A percentile compares a stretch with the other conserved stretches of the same genome.
These are phyloP conservation scores for Sarcodon aspratus DNA, from an alignment of 768 basidiomycete species.

Conservation along the genomic window DNA sequence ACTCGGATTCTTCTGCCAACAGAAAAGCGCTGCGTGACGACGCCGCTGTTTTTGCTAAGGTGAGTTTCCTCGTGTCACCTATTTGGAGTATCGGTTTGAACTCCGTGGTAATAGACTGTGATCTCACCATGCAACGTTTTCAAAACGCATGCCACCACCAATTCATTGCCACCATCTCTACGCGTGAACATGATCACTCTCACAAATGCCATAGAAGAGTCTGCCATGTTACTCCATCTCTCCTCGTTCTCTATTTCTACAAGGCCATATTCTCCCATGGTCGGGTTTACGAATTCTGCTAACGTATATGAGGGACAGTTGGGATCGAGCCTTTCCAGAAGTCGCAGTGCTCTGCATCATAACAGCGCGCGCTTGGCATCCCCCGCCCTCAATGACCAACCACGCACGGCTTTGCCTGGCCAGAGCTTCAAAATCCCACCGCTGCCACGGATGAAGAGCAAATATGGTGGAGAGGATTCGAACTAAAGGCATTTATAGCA, in stretches of 20 bases:
- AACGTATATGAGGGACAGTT: too few relatives aligned
- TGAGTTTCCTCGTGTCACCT: conserved; percentile 17
- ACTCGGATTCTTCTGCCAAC: conserved; percentile 41
- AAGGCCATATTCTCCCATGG: conserved; percentile 52
- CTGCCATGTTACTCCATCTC: conserved; percentile 77
- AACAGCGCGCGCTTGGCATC: too few relatives aligned
- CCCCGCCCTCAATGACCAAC: too few relatives aligned
- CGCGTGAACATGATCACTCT: conserved; percentile 65
- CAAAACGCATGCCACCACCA: conserved; percentile 46
- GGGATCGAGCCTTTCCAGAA: too few relatives aligned
- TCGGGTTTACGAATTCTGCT: conserved; percentile 4
- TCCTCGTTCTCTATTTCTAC: conserved; percentile 65
- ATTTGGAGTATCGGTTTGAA: conserved; percentile 2
- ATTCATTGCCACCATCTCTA: conserved; percentile 47
- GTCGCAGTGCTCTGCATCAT: too few relatives aligned
- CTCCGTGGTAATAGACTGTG: conserved; percentile 38
- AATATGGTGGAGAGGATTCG: too few relatives aligned
- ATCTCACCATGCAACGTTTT: conserved; percentile 66
- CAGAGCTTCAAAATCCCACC: too few relatives aligned
- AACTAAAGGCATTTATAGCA: too few relatives aligned
- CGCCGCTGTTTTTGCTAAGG: conserved; percentile 76
- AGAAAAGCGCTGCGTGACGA: conserved; percentile 61
- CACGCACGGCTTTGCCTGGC: too few relatives aligned
- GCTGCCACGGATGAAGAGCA: too few relatives aligned
- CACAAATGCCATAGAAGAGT: conserved; percentile 78